Base-by-base conservation (phyloP, 2,329 filamentous ascomycete species). In the Colletotrichum tropicale region DNA sequence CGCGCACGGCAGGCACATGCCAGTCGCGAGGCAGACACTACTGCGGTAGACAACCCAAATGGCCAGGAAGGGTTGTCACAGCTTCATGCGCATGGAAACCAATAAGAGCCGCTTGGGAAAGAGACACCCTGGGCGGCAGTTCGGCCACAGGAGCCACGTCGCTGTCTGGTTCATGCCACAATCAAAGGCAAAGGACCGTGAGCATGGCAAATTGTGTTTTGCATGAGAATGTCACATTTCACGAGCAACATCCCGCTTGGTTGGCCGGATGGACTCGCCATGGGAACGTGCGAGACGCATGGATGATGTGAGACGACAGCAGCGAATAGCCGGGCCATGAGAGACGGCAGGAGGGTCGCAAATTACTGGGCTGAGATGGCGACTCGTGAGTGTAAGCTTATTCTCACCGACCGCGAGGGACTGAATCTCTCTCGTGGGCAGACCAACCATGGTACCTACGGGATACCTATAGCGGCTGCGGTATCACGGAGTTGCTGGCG, bases 31-130 rank as follows among this genome's bases (percentile, higher is more conserved):
- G 28, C 56, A 52, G 18, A 58, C 56, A 26, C 36, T 30, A 21
- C 34, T 24, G 38, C 21, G 36, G 43, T 58, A 52, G 43, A 66
- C 62, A 26, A 24, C 36, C 28, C 28, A 52, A 43, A 70, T 24
- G n/a, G 26, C 38, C 21, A 10, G 34, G 30, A 34, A 71, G 56
- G 48, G 34, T 56, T 76, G 58, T 69, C 56, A 69, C 64, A 55
- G 21, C 71, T 64, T 76, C 64, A 76, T 76, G 74, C 70, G 58
- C 70, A 73, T 74, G 43, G 70, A 74, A 69, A 60, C 65, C 69
- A 68, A 38, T 60, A 30, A 73, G 58, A 64, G 43, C 15, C 36
- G 64, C 48, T 55, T 64, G 48, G n/a, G 43, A 26, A 34, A 28
- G 68, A 52, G 36, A 43, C 34, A 68, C 24, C 28, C 64, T 24